phyloP scores from a whole-genome alignment of 192 early-diverging fungal species.

The Backusella mclennaniae region DNA sequence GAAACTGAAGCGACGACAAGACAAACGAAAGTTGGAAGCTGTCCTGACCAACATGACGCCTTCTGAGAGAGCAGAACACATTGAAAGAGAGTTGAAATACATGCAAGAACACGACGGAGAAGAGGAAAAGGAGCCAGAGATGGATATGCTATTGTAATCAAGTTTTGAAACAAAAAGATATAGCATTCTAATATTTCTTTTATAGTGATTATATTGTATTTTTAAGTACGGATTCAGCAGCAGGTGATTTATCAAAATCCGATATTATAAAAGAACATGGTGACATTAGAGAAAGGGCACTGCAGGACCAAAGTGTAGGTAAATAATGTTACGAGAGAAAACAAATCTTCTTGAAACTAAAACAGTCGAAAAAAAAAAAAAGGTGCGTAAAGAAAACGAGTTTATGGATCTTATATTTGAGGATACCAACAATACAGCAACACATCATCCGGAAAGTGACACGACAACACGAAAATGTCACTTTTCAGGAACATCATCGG shows the following conservation, averaged over 20 bases:
- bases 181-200: no score
- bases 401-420: slow-evolving; percentile 10
- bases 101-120: neutral
- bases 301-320: slow-evolving; percentile 7
- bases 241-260: slow-evolving; percentile 5
- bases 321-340: neutral
- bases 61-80: slow-evolving; percentile 13
- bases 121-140: slow-evolving; percentile 6
- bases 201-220: slow-evolving; percentile 21
- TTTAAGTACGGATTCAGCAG: neutral
- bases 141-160: slow-evolving; percentile 11
- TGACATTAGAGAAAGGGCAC: slow-evolving; percentile 12
- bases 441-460: neutral
- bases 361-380: neutral
- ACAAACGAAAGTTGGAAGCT: neutral
- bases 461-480: neutral
- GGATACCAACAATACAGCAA: neutral
- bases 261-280: slow-evolving; percentile 4
- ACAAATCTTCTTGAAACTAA: neutral
- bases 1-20: neutral
- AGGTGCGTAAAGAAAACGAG: slow-evolving; percentile 7
- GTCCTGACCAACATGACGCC: slow-evolving; percentile 20
- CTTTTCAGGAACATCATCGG: neutral
- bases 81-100: slow-evolving; percentile 4
- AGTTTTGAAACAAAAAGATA: no score